Evolutionary conservation across 2,329 filamentous ascomycete genomes (phyloP).

Genomic region (Microdochium nivale): DNA sequence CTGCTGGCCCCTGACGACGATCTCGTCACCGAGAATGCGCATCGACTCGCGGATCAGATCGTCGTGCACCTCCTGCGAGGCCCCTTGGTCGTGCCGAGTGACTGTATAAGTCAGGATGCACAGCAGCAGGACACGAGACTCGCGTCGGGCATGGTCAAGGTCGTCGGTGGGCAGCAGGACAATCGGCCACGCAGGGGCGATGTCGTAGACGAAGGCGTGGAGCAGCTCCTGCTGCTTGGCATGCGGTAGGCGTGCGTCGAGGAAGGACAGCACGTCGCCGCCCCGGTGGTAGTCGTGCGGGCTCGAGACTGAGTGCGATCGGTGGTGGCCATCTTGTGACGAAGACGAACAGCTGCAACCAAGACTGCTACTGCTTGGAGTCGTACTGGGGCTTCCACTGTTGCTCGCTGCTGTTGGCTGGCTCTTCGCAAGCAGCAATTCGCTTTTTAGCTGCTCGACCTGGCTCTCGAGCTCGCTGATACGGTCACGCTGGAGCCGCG

Average conservation of each 20-base stretch:
- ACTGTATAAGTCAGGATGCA: constrained; percentile 47
- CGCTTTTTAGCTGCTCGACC: constrained; percentile 3
- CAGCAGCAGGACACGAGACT: constrained; percentile 60
- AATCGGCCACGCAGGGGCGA: constrained; percentile 54
- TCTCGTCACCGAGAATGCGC: constrained; percentile 62
- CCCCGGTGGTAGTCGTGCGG: not conserved
- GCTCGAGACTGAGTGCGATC: not conserved
- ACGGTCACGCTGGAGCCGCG: constrained; percentile 46
- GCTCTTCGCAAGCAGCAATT: not conserved
- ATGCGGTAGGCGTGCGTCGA: constrained; percentile 2
- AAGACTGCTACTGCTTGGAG: not conserved
- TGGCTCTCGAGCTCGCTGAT: constrained; percentile 8
- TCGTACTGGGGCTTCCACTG: not conserved
- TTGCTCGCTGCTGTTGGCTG: not conserved
- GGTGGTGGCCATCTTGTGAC: not conserved
- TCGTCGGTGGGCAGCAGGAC: constrained; percentile 51
- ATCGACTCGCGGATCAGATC: constrained; percentile 59
- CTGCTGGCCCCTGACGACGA: constrained; percentile 71
- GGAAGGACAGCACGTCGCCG: constrained; percentile 1
- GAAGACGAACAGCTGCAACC: not conserved
- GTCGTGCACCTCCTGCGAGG: constrained; percentile 46
- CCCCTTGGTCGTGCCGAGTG: constrained; percentile 46
- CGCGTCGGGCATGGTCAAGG: constrained; percentile 43
- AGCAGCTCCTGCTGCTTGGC: constrained; percentile 34
- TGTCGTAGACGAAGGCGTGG: constrained; percentile 46